Evolutionary conservation across 2,329 filamentous ascomycete genomes (phyloP).

Genomic region (Cephalotrichum gorgonifer): DNA sequence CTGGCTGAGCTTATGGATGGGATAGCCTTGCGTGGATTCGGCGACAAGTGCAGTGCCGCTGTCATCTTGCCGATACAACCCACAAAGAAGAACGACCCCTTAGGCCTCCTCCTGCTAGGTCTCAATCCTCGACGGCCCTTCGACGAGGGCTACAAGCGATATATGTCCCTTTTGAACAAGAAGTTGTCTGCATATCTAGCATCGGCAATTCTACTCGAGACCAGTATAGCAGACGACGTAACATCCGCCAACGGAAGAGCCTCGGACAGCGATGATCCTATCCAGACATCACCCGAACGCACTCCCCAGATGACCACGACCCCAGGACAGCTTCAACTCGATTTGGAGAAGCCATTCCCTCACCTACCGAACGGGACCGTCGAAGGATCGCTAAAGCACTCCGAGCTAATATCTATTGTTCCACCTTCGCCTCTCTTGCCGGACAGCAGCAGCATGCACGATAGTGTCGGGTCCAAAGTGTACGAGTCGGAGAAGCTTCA

Average conservation of each 20-base stretch:
- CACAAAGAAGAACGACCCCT: constrained; percentile 52
- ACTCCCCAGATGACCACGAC: background rate
- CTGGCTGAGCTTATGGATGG: constrained; percentile 47
- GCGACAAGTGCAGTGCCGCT: constrained; percentile 52
- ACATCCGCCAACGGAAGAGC: constrained; percentile 10
- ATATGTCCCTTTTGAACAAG: constrained; percentile 39
- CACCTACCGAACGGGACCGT: background rate
- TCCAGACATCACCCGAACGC: background rate
- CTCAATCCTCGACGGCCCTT: constrained; percentile 63
- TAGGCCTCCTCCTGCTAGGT: constrained; percentile 60
- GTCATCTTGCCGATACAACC: constrained; percentile 61
- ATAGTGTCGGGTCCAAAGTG: constrained; percentile 15
- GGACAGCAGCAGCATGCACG: background rate
- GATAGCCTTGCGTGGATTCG: constrained; percentile 52
- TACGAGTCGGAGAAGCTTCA: constrained; percentile 43
- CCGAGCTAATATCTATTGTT: background rate
- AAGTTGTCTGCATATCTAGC: constrained; percentile 4
- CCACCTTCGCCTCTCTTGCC: background rate
- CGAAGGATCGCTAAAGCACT: background rate
- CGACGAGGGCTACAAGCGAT: constrained; percentile 62
- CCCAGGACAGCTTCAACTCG: background rate
- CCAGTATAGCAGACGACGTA: background rate
- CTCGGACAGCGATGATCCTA: background rate
- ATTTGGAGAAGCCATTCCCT: background rate
- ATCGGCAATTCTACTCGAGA: constrained; percentile 2